Percentiles rank a stretch among this genome's conserved stretches.
Evolutionary conservation across 2,329 filamentous ascomycete genomes (phyloP).

Genomic region (Cladophialophora carrionii): DNA sequence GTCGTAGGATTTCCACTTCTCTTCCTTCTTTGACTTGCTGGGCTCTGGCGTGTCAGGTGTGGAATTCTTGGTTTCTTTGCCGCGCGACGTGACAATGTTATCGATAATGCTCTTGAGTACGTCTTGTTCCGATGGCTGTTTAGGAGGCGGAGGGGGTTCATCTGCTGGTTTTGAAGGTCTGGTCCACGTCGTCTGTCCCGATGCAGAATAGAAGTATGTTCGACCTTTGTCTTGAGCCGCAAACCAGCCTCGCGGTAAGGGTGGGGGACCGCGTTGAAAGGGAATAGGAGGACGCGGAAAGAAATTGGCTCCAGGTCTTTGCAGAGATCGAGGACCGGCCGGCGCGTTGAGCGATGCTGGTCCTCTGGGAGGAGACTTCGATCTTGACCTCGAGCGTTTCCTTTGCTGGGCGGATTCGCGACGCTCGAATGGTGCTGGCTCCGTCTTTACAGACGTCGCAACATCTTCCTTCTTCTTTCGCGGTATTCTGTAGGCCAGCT

Average conservation of each 20-base stretch:
- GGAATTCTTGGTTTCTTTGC: constrained; percentile 52
- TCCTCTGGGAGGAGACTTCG: constrained; percentile 49
- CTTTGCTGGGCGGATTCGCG: constrained; percentile 55
- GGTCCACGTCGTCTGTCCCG: constrained; percentile 79
- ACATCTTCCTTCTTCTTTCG: constrained; percentile 76
- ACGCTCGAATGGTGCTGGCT: constrained; percentile 68
- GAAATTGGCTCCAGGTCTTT: constrained; percentile 54
- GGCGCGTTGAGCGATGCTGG: constrained; percentile 29
- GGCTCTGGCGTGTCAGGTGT: constrained; percentile 69
- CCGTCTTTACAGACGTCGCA: constrained; percentile 60
- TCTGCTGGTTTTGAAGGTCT: constrained; percentile 71
- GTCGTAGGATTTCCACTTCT: constrained; percentile 56
- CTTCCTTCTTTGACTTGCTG: constrained; percentile 55
- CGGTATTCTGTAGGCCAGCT: constrained; percentile 89
- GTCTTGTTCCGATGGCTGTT: constrained; percentile 77
- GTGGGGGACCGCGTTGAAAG: constrained; percentile 59
- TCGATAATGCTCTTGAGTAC: constrained; percentile 69
- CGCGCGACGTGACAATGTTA: constrained; percentile 73
- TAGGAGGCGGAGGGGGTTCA: constrained; percentile 65
- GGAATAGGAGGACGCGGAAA: constrained; percentile 63
- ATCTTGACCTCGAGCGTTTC: constrained; percentile 55
- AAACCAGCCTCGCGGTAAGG: constrained; percentile 85
- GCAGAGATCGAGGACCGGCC: constrained; percentile 50
- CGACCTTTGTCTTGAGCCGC: constrained; percentile 72
- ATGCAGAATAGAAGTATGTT: constrained; percentile 82